A percentile compares a stretch with the other conserved stretches of the same genome.
These are phyloP conservation scores for Dryas octopetala DNA, from an alignment of 306 rosid genomes.

Conservation along the genomic window DNA sequence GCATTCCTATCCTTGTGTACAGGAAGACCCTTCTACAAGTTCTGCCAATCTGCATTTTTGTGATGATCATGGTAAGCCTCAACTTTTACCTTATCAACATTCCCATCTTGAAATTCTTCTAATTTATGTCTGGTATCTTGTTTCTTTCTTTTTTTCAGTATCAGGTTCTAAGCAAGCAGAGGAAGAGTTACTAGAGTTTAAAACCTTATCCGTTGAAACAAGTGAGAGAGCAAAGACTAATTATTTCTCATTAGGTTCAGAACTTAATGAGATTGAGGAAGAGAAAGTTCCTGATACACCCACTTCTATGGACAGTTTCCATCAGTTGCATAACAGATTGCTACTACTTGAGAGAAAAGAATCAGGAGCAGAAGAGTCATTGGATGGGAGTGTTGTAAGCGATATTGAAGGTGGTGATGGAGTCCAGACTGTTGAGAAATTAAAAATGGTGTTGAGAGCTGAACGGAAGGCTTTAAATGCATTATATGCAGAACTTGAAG, in stretches of 20 bases:
- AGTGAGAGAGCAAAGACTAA: conserved; percentile 33
- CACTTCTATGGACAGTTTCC: conserved; percentile 60
- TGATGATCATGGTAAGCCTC: conserved; percentile 48
- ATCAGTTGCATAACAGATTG: conserved; percentile 62
- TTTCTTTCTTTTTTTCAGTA: not conserved
- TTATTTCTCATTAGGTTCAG: conserved; percentile 38
- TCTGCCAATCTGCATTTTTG: conserved; percentile 32
- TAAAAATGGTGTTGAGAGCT: conserved; percentile 59
- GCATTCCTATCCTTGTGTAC: conserved; percentile 26
- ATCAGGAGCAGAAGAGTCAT: conserved; percentile 68
- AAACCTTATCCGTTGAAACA: conserved; percentile 46
- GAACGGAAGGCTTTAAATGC: conserved; percentile 73
- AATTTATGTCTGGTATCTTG: not conserved
- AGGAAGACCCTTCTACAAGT: conserved; percentile 58
- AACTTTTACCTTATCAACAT: conserved; percentile 7
- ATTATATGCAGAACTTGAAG: conserved; percentile 82
- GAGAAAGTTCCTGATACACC: conserved; percentile 80
- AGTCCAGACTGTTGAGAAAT: conserved; percentile 50
- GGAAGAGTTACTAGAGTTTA: conserved; percentile 52
- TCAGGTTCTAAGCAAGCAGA: conserved; percentile 42
- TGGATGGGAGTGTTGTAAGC: conserved; percentile 76
- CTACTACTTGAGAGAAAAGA: conserved; percentile 71
- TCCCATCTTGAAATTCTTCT: not conserved
- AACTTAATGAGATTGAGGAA: conserved; percentile 61
- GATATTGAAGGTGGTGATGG: conserved; percentile 66